Evolutionary conservation across 176 grass and related monocot species (phyloP).

Genomic region (Zoysia japonica): DNA sequence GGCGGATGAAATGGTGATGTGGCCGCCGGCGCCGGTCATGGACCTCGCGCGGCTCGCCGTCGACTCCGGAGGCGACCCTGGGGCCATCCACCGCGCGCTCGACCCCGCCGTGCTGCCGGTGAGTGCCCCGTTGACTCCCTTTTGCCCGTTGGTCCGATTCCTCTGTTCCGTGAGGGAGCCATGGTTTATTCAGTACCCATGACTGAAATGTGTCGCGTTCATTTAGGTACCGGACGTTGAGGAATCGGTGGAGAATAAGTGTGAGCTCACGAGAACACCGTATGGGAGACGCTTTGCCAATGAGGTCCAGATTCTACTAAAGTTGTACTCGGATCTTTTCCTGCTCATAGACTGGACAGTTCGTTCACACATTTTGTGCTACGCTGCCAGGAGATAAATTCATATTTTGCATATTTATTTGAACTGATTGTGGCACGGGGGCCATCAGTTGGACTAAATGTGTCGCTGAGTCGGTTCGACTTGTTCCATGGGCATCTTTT

Average conservation of each 20-base stretch:
- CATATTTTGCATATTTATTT: constrained; percentile 84
- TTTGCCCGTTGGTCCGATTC: neutral
- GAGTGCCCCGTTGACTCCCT: constrained; percentile 1
- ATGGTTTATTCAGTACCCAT: neutral
- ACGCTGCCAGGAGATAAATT: constrained; percentile 75
- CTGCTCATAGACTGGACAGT: neutral
- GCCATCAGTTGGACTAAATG: constrained; percentile 74
- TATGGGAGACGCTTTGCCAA: constrained; percentile 70
- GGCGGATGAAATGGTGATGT: constrained; percentile 73
- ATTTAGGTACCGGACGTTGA: constrained; percentile 84
- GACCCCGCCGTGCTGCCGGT: constrained; percentile 77
- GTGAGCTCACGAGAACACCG: constrained; percentile 78
- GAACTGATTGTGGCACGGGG: constrained; percentile 67
- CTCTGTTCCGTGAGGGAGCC: neutral
- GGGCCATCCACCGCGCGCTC: constrained; percentile 63
- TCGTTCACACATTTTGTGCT: constrained; percentile 32
- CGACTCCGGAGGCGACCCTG: constrained; percentile 76
- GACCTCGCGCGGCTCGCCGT: constrained; percentile 78
- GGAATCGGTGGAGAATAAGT: constrained; percentile 57
- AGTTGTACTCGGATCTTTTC: neutral
- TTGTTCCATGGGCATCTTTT: constrained; percentile 94
- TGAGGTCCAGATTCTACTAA: constrained; percentile 37
- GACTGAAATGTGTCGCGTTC: neutral
- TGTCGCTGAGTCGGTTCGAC: constrained; percentile 72
- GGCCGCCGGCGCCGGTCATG: constrained; percentile 82